Conservation (phyloP, 78 protist genomes). For the Monocercomonoides exilis region DNA sequence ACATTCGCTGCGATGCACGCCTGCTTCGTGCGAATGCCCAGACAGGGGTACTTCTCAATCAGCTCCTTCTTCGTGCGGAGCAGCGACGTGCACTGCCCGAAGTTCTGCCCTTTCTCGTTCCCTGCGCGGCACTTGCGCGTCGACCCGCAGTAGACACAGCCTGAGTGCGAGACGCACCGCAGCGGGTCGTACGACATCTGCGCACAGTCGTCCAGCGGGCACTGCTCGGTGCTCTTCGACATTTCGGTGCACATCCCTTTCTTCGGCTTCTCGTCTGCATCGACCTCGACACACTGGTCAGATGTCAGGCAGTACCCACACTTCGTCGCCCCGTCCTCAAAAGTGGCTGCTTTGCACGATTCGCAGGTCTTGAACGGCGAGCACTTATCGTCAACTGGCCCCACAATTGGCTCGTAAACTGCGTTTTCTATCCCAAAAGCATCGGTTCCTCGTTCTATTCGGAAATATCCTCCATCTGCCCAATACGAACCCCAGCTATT, state of each 20-base stretch:
- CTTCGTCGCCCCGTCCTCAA: background rate
- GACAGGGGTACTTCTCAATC: background rate
- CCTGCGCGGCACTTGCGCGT: background rate
- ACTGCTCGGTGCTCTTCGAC: background rate
- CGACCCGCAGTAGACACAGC: background rate
- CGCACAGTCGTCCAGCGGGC: conserved; percentile 1
- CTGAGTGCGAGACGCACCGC: background rate
- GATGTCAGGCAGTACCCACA: background rate
- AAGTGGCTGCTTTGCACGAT: background rate
- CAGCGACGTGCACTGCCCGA: background rate
- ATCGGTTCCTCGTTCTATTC: conserved; percentile 11
- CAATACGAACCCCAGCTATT: conserved; percentile 49
- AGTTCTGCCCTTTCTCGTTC: background rate
- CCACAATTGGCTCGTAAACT: background rate
- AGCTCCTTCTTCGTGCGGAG: background rate
- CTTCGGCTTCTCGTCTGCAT: background rate
- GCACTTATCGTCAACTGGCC: background rate
- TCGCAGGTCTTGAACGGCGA: background rate
- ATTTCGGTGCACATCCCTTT: background rate
- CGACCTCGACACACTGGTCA: background rate
- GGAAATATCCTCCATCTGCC: conserved; percentile 43
- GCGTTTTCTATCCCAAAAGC: background rate
- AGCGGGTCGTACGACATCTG: conserved; percentile 1
- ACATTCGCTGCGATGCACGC: background rate
- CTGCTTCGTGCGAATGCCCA: background rate